Conservation (phyloP, 148 eudicot species). For the Bassia scoparia region DNA sequence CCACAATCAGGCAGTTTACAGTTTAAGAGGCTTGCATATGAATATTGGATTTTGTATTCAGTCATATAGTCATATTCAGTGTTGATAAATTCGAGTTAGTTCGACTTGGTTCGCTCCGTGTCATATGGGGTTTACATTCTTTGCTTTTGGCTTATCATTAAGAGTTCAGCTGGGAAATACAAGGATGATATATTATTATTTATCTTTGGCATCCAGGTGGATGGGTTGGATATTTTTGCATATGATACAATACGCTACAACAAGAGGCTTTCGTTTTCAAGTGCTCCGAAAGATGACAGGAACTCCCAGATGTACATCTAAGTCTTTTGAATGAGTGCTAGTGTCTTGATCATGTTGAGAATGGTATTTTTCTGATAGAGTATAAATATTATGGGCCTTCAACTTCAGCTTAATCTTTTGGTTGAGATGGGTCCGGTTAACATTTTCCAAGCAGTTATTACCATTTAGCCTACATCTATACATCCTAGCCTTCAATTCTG, state of each 20-base stretch:
- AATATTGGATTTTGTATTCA: too few relatives aligned
- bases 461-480: neutral
- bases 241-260: conserved; percentile 74
- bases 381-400: too few relatives aligned
- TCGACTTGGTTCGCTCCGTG: neutral
- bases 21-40: too few relatives aligned
- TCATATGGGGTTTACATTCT: neutral
- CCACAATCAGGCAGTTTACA: too few relatives aligned
- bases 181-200: neutral
- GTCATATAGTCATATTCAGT: neutral
- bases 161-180: neutral
- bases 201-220: conserved; percentile 56
- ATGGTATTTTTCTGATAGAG: conserved; percentile 41
- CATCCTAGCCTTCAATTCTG: too few relatives aligned
- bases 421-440: too few relatives aligned
- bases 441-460: neutral
- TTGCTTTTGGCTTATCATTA: too few relatives aligned
- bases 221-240: conserved; percentile 94
- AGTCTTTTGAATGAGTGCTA: conserved; percentile 89
- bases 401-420: too few relatives aligned
- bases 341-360: conserved; percentile 94
- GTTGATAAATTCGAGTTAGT: neutral
- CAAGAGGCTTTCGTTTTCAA: conserved; percentile 65
- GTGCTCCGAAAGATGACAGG: conserved; percentile 68
- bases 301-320: conserved; percentile 83